Base-by-base conservation (phyloP, 192 early-diverging fungal genomes). In the Haplosporangium gracile region DNA sequence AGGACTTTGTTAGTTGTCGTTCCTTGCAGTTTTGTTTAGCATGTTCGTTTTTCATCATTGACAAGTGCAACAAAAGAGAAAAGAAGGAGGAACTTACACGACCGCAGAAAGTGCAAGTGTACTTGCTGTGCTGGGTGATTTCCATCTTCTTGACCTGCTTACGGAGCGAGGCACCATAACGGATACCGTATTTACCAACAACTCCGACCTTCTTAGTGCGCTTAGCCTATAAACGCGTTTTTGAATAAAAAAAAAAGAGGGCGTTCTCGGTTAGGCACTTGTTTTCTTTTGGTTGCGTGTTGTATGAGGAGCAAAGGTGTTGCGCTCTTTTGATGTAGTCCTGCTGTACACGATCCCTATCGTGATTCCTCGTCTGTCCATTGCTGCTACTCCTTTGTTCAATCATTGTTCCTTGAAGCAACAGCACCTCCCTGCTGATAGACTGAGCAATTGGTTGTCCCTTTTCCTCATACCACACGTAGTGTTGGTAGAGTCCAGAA, bases 91-190 rank as follows among this genome's bases (percentile, higher is more conserved):
- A 47, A 55, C 77, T 76, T 89, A 95, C 94, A 92, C 97, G 98
- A 81, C 97, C 98, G 92, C 98, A 99, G 97, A 99, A 99, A 86
- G 97, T 95, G 93, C 98, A 99, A 83, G 96, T 98, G 97, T 99
- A 99, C 93, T 97, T 97, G 90, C 95, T 92, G 93, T 99, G 98
- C 93, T 99, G 98, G 89, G 97, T 96, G 90, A 99, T 97, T 95
- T 99, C 79, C 87, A 88, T 88, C 77, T 89, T 89, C 85, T 89
- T 89, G 73, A 93, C 91, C 88, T 93, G 92, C 94, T 99, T 99
- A 93, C 98, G 94, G 87, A 99, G 95, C 76, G 98, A 99, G 84
- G 98, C 97, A 97, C 98, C 98, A 94, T 99, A 99, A 93, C 98
- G 97, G 89, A 97, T 97, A 94, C 98, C 98, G 96, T 99, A 99